Percentiles rank a stretch among this genome's conserved stretches.
Evolutionary conservation across 108 stramenopile species (phyloP).

Genomic region (Nannochloropsis granulata): DNA sequence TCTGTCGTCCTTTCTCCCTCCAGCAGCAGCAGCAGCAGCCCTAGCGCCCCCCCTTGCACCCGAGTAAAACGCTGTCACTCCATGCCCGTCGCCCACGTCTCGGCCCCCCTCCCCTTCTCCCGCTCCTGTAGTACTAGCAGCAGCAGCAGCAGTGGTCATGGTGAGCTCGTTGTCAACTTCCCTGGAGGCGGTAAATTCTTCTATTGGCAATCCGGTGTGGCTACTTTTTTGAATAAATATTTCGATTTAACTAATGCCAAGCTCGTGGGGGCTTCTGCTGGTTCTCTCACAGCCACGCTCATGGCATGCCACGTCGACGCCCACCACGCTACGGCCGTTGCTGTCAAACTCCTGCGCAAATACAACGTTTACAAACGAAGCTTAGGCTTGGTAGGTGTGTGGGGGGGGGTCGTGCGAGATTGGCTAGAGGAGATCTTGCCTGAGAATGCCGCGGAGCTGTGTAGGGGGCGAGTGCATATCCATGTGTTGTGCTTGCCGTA

Average conservation of each 20-base stretch:
- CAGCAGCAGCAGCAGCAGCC: too few relatives aligned
- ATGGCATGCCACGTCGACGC: slow-evolving; percentile 52
- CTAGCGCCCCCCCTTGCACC: neutral
- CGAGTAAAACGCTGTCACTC: neutral
- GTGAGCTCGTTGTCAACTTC: slow-evolving; percentile 44
- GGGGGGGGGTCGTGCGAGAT: slow-evolving; percentile 59
- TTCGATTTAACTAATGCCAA: slow-evolving; percentile 42
- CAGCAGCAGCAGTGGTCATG: neutral
- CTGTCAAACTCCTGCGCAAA: slow-evolving; percentile 48
- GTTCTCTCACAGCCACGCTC: slow-evolving; percentile 61
- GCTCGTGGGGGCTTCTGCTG: slow-evolving; percentile 66
- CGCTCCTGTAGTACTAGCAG: neutral
- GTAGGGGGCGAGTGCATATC: slow-evolving; percentile 26
- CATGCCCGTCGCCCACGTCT: neutral
- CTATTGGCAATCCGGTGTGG: slow-evolving; percentile 76
- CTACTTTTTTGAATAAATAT: slow-evolving; percentile 27
- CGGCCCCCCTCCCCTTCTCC: neutral
- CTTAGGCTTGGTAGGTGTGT: slow-evolving; percentile 62
- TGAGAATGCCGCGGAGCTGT: slow-evolving; percentile 38
- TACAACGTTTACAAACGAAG: slow-evolving; percentile 66
- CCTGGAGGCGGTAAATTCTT: slow-evolving; percentile 74
- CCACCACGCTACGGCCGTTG: slow-evolving; percentile 56
- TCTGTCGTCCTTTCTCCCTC: too few relatives aligned
- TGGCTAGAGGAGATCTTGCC: slow-evolving; percentile 67
- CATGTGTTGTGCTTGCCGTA: slow-evolving; percentile 53